Base-by-base conservation (phyloP, 345 rosid genomes). In the Triadica sebifera region DNA sequence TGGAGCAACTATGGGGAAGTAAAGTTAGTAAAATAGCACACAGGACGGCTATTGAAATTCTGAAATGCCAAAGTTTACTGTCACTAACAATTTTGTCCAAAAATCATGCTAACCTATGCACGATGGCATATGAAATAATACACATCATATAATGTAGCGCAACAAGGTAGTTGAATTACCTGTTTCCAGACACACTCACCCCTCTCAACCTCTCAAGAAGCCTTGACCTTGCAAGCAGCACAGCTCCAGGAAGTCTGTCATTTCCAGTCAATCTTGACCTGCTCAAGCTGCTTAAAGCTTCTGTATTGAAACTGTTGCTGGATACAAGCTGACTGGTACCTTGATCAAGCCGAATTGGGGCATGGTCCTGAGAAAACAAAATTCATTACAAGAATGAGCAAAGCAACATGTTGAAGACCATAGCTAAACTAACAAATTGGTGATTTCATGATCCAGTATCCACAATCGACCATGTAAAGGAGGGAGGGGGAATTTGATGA, bases 181-280 rank as follows among this genome's bases (percentile, higher is more conserved):
- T 89, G 89, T 83, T 81, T 67, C 58, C 83, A 82, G 94, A 84
- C 56, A 85, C 75, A 49, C 91, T 81, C 41, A 89, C 91, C 20
- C 96, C 94, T 81, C 96, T 89, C 67, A 95, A 79, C 83, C 99
- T 87, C 85, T 93, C 97, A 78, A 88, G 83, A 80, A 95, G 98
- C 83, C 98, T 89, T 73, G 80, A 94, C 82, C 96, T 91, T 15
- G 99, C 98, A 74, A 91, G 98, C 24, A 91, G 84, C 76, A 95
- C 99, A 70, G 92, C 79, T 56, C 96, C 96, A 65, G 99, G 99
- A 75, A 95, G 98, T 86, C 98, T 87, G 43, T 90, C 95, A 47
- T 77, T 84, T 51, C 85, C 78, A 12, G 78, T 80, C 67, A 75
- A 64, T 71, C 78, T 81, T 6, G 85, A 83, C 53, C 82, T 76